Percentiles rank a stretch among this genome's conserved stretches.
These are phyloP conservation scores for Angomonas deanei DNA, from an alignment of 208 protist genomes.

Conservation along the genomic window DNA sequence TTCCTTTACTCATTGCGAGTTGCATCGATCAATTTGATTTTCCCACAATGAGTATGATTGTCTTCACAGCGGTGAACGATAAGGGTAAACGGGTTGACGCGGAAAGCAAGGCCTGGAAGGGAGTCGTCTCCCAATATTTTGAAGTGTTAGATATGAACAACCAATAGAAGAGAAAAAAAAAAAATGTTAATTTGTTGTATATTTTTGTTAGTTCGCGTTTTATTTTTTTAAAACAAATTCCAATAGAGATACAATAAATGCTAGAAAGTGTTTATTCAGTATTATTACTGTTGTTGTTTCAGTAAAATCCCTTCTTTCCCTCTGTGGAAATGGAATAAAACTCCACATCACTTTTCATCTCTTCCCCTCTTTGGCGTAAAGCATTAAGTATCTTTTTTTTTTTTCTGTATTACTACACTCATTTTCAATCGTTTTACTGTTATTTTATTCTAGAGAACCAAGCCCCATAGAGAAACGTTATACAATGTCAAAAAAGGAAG, in stretches of 20 bases:
- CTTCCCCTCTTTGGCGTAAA: neutral
- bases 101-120: conserved; percentile 31
- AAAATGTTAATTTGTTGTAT: neutral
- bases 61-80: conserved; percentile 42
- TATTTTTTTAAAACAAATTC: neutral
- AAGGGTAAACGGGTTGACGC: neutral
- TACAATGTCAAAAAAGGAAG: too few species aligned
- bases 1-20: conserved; percentile 39
- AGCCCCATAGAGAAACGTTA: too few species aligned
- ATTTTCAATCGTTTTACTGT: neutral
- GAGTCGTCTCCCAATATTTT: conserved; percentile 49
- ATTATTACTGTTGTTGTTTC: conserved; percentile 11
- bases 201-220: too few species aligned
- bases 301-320: conserved; percentile 9
- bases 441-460: neutral
- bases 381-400: neutral
- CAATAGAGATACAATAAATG: neutral
- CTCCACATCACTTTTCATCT: neutral
- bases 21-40: conserved; percentile 54
- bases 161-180: neutral
- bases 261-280: conserved; percentile 1
- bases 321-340: too few species aligned
- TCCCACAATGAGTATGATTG: conserved; percentile 41
- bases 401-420: conserved; percentile 9
- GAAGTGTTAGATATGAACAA: conserved; percentile 13